phyloP scores from a whole-genome alignment of 2,329 filamentous ascomycete genomes.

The Colletotrichum echinochloae region DNA sequence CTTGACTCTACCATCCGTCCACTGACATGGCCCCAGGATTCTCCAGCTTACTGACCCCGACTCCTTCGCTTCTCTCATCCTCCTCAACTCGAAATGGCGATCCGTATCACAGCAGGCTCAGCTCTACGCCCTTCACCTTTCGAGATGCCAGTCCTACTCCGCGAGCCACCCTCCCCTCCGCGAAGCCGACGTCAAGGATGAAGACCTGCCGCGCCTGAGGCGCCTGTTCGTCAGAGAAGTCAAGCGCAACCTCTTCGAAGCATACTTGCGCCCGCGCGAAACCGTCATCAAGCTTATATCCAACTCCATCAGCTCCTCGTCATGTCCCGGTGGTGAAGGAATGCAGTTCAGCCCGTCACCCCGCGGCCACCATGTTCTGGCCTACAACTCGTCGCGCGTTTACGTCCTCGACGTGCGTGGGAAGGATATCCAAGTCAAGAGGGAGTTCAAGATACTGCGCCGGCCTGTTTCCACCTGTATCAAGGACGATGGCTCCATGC shows the following conservation, averaged over 20 bases:
- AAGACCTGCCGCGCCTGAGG: slow-evolving; percentile 71
- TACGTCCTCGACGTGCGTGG: slow-evolving; percentile 79
- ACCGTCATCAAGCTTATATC: slow-evolving; percentile 85
- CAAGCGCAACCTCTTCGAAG: slow-evolving; percentile 82
- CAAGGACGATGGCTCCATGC: slow-evolving; percentile 78
- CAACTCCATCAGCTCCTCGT: slow-evolving; percentile 85
- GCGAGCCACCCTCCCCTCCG: slow-evolving; percentile 59
- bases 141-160: slow-evolving; percentile 69
- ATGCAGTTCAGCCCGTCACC: slow-evolving; percentile 87
- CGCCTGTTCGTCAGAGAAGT: slow-evolving; percentile 76
- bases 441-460: slow-evolving; percentile 84
- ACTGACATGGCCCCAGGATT: slow-evolving; percentile 60
- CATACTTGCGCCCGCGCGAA: slow-evolving; percentile 76
- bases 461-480: slow-evolving; percentile 83
- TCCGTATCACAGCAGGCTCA: slow-evolving; percentile 71
- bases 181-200: slow-evolving; percentile 54
- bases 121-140: slow-evolving; percentile 72
- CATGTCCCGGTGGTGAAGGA: slow-evolving; percentile 84
- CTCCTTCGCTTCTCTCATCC: slow-evolving; percentile 74
- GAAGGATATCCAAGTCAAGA: slow-evolving; percentile 71
- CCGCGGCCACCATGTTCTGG: slow-evolving; percentile 78
- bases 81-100: slow-evolving; percentile 75
- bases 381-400: slow-evolving; percentile 87
- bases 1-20: slow-evolving; percentile 3
- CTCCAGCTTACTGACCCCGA: slow-evolving; percentile 70